Evolutionary conservation across 1,284 basidiomycete species (phyloP).

Genomic region (Xerocomus tenax): DNA sequence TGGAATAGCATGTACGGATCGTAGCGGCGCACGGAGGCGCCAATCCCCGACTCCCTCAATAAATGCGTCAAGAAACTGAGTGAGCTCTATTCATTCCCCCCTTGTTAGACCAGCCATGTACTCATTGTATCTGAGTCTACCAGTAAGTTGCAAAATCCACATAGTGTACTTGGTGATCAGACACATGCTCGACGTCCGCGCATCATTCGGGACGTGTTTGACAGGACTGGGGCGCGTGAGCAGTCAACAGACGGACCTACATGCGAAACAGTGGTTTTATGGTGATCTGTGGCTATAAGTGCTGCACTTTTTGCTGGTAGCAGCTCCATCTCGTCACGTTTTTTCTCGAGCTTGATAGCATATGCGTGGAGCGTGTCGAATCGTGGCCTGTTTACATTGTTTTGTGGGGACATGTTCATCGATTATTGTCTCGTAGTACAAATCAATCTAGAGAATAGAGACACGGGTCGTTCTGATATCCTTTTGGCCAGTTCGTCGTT

Average conservation of each 20-base stretch:
- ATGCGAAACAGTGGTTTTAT: conserved; percentile 78
- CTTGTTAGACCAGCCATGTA: too few relatives aligned
- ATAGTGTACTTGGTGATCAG: conserved; percentile 93
- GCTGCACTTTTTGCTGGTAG: conserved; percentile 69
- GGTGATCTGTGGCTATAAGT: conserved; percentile 79
- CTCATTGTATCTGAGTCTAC: too few relatives aligned
- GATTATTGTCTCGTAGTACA: conserved; percentile 38
- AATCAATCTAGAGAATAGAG: conserved; percentile 52
- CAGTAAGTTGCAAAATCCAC: too few relatives aligned
- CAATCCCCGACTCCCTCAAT: background rate
- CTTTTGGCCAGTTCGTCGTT: conserved; percentile 44
- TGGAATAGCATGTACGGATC: too few relatives aligned
- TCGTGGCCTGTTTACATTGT: conserved; percentile 74
- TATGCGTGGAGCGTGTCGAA: conserved; percentile 69
- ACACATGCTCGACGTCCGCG: conserved; percentile 70
- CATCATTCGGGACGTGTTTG: conserved; percentile 76
- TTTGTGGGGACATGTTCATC: conserved; percentile 58
- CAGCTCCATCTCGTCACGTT: conserved; percentile 69
- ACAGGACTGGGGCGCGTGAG: conserved; percentile 49
- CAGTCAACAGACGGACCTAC: conserved; percentile 40
- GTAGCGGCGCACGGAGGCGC: background rate
- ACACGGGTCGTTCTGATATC: conserved; percentile 56
- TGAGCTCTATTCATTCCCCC: too few relatives aligned
- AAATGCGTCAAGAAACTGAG: too few relatives aligned
- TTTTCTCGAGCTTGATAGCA: conserved; percentile 52